These are phyloP conservation scores for Fonsecaea erecta DNA, from an alignment of 2,329 filamentous ascomycete genomes.

Conservation along the genomic window DNA sequence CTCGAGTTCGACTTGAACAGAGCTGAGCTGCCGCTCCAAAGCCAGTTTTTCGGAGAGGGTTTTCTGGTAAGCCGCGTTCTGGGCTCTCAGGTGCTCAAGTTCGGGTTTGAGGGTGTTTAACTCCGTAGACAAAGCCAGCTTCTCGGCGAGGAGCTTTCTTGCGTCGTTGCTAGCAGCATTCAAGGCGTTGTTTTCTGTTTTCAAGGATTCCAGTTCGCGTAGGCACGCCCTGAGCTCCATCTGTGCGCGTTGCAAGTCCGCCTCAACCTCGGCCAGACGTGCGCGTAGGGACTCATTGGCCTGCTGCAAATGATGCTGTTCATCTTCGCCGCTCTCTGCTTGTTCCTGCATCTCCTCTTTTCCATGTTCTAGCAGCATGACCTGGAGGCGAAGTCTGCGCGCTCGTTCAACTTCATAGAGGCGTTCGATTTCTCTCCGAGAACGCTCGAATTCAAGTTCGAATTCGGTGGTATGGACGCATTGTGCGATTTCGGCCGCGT, in stretches of 20 bases:
- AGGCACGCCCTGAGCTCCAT: constrained; percentile 58
- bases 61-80: constrained; percentile 66
- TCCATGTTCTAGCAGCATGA: constrained; percentile 75
- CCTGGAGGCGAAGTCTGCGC: constrained; percentile 70
- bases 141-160: constrained; percentile 70
- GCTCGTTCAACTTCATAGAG: constrained; percentile 76
- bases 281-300: constrained; percentile 55
- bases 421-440: constrained; percentile 66
- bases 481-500: constrained; percentile 29
- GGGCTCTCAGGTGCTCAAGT: constrained; percentile 64
- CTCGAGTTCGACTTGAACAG: constrained; percentile 79
- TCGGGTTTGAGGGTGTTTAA: constrained; percentile 64
- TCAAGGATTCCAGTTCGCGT: constrained; percentile 61
- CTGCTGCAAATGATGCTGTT: constrained; percentile 57
- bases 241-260: constrained; percentile 56
- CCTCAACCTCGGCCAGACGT: constrained; percentile 45
- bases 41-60: constrained; percentile 78
- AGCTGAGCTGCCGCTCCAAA: constrained; percentile 76
- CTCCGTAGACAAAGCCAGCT: constrained; percentile 65
- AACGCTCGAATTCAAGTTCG: constrained; percentile 72
- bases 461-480: constrained; percentile 58
- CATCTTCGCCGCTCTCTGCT: constrained; percentile 61
- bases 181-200: constrained; percentile 71
- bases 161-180: constrained; percentile 71
- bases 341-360: constrained; percentile 70